Conservation (phyloP, 2,329 filamentous ascomycete species). For the Fusarium mundagurra region DNA sequence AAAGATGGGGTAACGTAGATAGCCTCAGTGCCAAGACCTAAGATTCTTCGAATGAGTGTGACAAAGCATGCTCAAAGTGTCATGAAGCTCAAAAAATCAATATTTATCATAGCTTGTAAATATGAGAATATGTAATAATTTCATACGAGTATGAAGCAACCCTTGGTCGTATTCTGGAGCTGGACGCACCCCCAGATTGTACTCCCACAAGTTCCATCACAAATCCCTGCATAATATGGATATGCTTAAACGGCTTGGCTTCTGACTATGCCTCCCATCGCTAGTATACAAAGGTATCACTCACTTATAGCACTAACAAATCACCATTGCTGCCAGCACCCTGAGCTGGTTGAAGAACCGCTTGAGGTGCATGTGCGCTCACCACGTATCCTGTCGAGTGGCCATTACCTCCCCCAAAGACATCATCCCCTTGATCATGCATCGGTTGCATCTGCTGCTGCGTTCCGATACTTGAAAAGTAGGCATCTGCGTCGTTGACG, state of each 20-base stretch:
- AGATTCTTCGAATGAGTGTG: neutral
- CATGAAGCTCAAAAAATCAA: neutral
- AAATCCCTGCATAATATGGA: neutral
- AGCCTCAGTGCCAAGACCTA: neutral
- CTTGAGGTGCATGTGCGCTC: conserved; percentile 82
- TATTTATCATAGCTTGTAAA: neutral
- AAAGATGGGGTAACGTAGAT: conserved; percentile 2
- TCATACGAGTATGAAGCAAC: neutral
- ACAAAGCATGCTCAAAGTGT: neutral
- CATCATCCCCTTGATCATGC: conserved; percentile 69
- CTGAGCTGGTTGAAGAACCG: conserved; percentile 75
- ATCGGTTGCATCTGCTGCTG: conserved; percentile 79
- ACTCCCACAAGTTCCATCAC: neutral
- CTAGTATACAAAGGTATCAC: conserved; percentile 27
- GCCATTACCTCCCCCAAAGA: conserved; percentile 68
- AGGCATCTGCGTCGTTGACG: conserved; percentile 86
- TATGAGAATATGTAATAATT: neutral
- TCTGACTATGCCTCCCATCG: conserved; percentile 27
- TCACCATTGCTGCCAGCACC: conserved; percentile 75
- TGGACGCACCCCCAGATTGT: neutral
- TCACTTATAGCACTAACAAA: conserved; percentile 69
- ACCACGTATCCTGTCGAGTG: conserved; percentile 73
- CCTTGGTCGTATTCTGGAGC: neutral
- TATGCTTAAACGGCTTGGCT: conserved; percentile 7
- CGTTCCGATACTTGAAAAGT: conserved; percentile 82